phyloP scores from a whole-genome alignment of 23 red algal species.

The Chondrus crispus region DNA sequence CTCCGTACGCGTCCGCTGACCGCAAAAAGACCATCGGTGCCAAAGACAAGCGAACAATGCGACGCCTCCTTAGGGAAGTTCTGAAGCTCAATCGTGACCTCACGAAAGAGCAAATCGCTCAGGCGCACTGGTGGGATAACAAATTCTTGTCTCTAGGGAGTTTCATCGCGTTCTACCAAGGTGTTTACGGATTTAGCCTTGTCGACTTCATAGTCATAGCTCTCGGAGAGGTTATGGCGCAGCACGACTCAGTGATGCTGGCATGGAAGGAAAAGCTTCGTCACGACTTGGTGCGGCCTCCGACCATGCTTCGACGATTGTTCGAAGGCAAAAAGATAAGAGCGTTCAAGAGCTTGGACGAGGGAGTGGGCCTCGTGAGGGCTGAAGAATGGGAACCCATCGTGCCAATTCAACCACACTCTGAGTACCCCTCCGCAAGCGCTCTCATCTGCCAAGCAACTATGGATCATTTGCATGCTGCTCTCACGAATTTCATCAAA shows the following conservation, averaged over 20 bases:
- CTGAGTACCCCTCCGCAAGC: conserved; percentile 43
- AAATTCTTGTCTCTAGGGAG: conserved; percentile 33
- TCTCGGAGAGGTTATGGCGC: conserved; percentile 9
- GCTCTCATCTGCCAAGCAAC: conserved; percentile 19
- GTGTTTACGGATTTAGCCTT: not conserved
- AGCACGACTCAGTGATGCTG: conserved; percentile 22
- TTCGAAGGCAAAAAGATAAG: not conserved
- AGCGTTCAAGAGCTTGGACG: not conserved
- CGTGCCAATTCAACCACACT: conserved; percentile 16
- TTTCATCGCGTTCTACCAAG: not conserved
- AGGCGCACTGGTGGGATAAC: conserved; percentile 17
- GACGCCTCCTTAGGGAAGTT: not conserved
- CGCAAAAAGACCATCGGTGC: not conserved
- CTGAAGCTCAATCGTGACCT: not conserved
- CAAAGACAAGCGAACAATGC: not conserved
- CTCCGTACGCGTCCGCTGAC: not conserved
- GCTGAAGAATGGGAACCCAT: conserved; percentile 37
- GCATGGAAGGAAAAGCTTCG: conserved; percentile 47
- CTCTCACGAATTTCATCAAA: not conserved
- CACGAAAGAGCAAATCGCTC: not conserved
- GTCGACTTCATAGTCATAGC: not conserved
- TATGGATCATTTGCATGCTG: not conserved
- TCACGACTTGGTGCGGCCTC: conserved; percentile 9
- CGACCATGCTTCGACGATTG: conserved; percentile 13
- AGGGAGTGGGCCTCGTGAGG: not conserved